These are phyloP conservation scores for Wickerhamomyces chambardii DNA, from an alignment of 805 yeast genomes.

Conservation along the genomic window DNA sequence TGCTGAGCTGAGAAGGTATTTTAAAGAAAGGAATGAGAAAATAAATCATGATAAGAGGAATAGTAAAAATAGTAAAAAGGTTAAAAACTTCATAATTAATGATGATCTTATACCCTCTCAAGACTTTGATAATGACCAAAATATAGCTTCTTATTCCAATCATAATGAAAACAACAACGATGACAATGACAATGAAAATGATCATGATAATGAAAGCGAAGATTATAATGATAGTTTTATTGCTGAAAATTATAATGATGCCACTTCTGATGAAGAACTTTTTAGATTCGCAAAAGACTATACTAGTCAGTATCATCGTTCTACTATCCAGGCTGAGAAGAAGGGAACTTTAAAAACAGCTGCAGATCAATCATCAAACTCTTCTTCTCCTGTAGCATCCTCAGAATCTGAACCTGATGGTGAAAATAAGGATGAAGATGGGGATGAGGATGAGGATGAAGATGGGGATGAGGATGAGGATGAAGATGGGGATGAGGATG, in stretches of 20 bases:
- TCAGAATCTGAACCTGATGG: background rate
- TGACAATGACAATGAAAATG: background rate
- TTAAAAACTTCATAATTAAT: background rate
- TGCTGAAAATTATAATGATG: background rate
- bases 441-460: background rate
- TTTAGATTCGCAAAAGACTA: no score
- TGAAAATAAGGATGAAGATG: background rate
- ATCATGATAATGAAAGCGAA: background rate
- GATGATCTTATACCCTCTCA: no score
- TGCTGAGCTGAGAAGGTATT: slow-evolving; percentile 11
- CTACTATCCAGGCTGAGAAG: no score
- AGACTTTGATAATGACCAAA: no score
- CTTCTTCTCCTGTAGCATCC: background rate
- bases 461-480: background rate
- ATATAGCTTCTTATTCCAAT: no score
- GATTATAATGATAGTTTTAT: background rate
- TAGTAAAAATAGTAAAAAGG: background rate
- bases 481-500: background rate
- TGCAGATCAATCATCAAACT: background rate
- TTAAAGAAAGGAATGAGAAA: slow-evolving; percentile 1
- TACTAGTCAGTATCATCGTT: no score
- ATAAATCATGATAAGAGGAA: background rate
- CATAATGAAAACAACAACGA: no score
- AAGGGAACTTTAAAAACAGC: no score
- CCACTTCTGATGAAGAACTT: background rate